phyloP scores from a whole-genome alignment of 768 basidiomycete genomes.

The Boletus sp. region DNA sequence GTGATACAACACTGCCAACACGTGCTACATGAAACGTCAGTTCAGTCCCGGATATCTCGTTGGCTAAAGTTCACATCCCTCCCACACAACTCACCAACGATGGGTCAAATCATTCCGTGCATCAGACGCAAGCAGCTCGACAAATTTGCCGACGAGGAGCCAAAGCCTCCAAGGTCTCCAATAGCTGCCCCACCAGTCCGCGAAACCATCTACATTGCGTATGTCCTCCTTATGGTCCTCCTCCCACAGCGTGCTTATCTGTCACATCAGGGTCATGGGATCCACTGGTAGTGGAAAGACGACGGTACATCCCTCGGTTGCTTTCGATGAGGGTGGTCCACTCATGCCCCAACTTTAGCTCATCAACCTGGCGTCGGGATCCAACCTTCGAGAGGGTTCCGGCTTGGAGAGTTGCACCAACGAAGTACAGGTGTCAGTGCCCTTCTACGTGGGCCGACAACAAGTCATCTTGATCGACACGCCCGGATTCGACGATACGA shows the following conservation, averaged over 20 bases:
- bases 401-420: slow-evolving; percentile 38
- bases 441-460: slow-evolving; percentile 31
- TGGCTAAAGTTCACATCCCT: slow-evolving; percentile 10
- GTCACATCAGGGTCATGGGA: slow-evolving; percentile 33
- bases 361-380: slow-evolving; percentile 37
- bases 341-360: slow-evolving; percentile 28
- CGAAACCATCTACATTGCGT: slow-evolving; percentile 31
- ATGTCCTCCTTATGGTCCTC: slow-evolving; percentile 2
- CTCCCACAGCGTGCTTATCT: slow-evolving; percentile 23
- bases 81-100: slow-evolving; percentile 21
- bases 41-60: slow-evolving; percentile 27
- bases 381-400: slow-evolving; percentile 31
- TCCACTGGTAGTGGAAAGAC: slow-evolving; percentile 36
- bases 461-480: slow-evolving; percentile 56
- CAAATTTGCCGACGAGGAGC: slow-evolving; percentile 26
- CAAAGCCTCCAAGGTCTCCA: slow-evolving; percentile 18
- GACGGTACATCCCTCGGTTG: slow-evolving; percentile 23
- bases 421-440: slow-evolving; percentile 29
- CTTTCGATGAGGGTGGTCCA: not conserved
- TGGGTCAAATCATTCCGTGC: slow-evolving; percentile 31
- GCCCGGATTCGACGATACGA: slow-evolving; percentile 61
- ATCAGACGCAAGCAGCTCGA: slow-evolving; percentile 26
- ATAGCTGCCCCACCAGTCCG: slow-evolving; percentile 9
- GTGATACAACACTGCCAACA: slow-evolving; percentile 30
- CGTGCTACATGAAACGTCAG: slow-evolving; percentile 29